Base-by-base conservation (phyloP, 129 eudicot genomes). In the Helianthus tuberosus region DNA sequence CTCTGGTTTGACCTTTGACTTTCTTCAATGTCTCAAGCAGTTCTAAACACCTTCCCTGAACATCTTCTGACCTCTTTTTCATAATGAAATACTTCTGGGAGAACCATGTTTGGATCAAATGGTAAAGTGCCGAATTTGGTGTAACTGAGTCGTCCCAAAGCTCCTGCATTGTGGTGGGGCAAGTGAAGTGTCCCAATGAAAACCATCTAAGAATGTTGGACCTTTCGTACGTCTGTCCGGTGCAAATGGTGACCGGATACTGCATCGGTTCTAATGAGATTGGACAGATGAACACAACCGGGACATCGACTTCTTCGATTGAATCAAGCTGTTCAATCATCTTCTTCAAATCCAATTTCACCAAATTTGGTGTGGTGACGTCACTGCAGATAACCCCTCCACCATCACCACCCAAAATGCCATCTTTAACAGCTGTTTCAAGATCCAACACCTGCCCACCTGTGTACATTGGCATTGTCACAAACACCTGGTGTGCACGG, bases 121-220 rank as follows among this genome's bases (percentile, higher is more conserved):
- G 66, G 17, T 35, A 0, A 12, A 61, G 44, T 32, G 66, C 32
- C 7, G 66, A 61, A 2, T 61, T 61, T 3, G 66, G 66, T 29
- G 66, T 61, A 11, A 61, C 16, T 1, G 66, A 29, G 17, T 61
- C 46, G 5, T 61, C 66, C 66, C 66, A 61, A 61, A 61, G 66
- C 44, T 61, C 66, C n/a, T 61, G 66, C 66, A 61, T 61, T 61
- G 66, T 61, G 38, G 66, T 61, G 43, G 66, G 66, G 44, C 66
- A 61, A 32, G 66, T 61, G 17, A 61, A 61, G 43, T 32, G 66
- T 32, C 66, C 66, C n/a, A 61, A 29, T 29, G 44, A 12, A 12
- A 61, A 61, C 66, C 66, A 61, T 32, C 36, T 61, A 16, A 61
- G 66, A 32, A 61, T 61, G 8, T 61, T 61, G 66, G 66, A 61